phyloP scores from a whole-genome alignment of 78 protist species.

The Guillardia theta region DNA sequence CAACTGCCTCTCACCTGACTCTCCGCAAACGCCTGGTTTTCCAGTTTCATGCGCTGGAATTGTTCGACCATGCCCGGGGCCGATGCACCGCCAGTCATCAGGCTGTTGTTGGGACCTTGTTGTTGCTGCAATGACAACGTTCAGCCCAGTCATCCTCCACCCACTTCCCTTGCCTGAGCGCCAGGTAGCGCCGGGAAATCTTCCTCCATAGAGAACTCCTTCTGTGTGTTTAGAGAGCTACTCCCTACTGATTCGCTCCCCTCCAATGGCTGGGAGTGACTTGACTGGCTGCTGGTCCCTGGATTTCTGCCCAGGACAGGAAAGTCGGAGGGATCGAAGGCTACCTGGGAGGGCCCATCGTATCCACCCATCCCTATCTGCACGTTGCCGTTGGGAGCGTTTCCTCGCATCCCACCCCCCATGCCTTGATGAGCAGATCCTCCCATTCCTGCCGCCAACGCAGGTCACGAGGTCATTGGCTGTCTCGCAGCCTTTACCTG shows the following conservation, averaged over 20 bases:
- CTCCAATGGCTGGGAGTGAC: not conserved
- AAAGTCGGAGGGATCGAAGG: not conserved
- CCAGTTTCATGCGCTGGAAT: not conserved
- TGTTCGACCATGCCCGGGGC: constrained; percentile 33
- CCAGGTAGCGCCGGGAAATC: constrained; percentile 35
- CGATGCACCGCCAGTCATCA: not conserved
- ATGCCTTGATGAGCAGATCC: too few relatives aligned
- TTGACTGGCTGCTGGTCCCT: not conserved
- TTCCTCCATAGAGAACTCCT: constrained; percentile 29
- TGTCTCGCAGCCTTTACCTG: too few relatives aligned
- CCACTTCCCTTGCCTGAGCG: not conserved
- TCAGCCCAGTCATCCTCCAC: too few relatives aligned
- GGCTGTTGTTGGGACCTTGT: not conserved
- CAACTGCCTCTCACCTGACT: too few relatives aligned
- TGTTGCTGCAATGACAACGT: too few relatives aligned
- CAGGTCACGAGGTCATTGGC: too few relatives aligned
- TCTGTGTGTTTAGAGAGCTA: not conserved
- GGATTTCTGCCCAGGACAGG: not conserved
- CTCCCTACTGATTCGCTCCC: not conserved
- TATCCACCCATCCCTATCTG: not conserved
- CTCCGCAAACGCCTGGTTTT: not conserved
- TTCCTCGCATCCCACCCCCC: too few relatives aligned
- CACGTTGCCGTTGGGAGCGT: too few relatives aligned
- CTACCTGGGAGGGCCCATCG: not conserved
- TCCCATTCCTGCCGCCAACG: too few relatives aligned